Evolutionary conservation across 495 filamentous ascomycete species (phyloP).

Genomic region (Hypoxylon perforatum): DNA sequence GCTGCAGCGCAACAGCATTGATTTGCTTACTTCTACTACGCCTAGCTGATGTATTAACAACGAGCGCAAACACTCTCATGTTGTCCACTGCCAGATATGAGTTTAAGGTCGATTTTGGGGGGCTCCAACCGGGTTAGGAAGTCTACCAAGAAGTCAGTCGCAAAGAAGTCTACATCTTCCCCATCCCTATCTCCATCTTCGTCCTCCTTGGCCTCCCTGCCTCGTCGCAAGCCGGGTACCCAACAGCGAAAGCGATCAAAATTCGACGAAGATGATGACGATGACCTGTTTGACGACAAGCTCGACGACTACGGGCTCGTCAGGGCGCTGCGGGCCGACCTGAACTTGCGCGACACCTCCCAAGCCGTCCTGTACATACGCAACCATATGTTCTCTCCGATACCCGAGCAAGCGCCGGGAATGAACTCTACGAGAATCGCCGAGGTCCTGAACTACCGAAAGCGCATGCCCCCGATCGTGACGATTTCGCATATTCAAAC

Average conservation of each 20-base stretch:
- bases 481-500: slow-evolving; percentile 79
- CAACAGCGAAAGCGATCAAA: slow-evolving; percentile 47
- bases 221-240: slow-evolving; percentile 66
- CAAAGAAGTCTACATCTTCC: slow-evolving; percentile 48
- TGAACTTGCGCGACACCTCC: slow-evolving; percentile 69
- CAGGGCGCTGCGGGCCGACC: slow-evolving; percentile 61
- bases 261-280: slow-evolving; percentile 50
- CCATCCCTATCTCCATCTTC: slow-evolving; percentile 61
- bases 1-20: no score
- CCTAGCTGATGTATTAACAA: slow-evolving; percentile 1
- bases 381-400: slow-evolving; percentile 72
- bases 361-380: slow-evolving; percentile 72
- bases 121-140: slow-evolving; percentile 57
- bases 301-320: slow-evolving; percentile 68
- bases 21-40: background rate
- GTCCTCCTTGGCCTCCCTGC: slow-evolving; percentile 56
- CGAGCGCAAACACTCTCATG: slow-evolving; percentile 16
- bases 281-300: slow-evolving; percentile 59
- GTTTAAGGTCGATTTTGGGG: slow-evolving; percentile 49
- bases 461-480: slow-evolving; percentile 73
- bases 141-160: slow-evolving; percentile 44
- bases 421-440: slow-evolving; percentile 80
- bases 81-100: slow-evolving; percentile 31
- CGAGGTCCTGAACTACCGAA: slow-evolving; percentile 74
- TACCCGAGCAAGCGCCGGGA: slow-evolving; percentile 71